Percentiles rank a stretch among this genome's conserved stretches.
Conservation (phyloP, 495 filamentous ascomycete genomes). For the Tuber brumale region DNA sequence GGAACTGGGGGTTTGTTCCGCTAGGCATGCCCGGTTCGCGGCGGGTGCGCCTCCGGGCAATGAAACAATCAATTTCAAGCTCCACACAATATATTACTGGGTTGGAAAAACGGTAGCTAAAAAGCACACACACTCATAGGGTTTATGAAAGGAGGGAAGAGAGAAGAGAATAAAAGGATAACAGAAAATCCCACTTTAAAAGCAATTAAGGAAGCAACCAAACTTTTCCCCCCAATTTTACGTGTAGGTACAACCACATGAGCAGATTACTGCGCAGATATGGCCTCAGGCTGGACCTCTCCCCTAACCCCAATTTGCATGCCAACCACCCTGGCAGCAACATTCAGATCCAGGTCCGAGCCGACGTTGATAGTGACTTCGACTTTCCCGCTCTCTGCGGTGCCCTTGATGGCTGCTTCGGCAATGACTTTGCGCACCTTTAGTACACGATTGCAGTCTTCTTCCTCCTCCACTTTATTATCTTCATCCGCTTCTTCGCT, state of each 20-base stretch:
- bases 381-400: constrained; percentile 82
- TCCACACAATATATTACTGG: not conserved
- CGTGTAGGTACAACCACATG: not conserved
- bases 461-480: constrained; percentile 78
- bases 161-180: not conserved
- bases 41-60: too few relatives aligned
- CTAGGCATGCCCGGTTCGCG: too few relatives aligned
- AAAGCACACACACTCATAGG: not conserved
- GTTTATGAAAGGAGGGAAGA: not conserved
- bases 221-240: not conserved
- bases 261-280: not conserved
- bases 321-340: constrained; percentile 78
- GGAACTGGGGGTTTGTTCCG: too few relatives aligned
- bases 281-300: constrained; percentile 47
- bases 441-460: constrained; percentile 84
- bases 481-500: constrained; percentile 57
- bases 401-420: constrained; percentile 72
- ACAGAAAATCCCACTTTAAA: not conserved
- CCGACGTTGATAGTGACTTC: constrained; percentile 86
- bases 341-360: constrained; percentile 65
- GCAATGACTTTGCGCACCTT: constrained; percentile 77
- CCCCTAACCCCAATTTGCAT: constrained; percentile 79
- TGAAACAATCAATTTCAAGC: too few relatives aligned
- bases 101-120: not conserved
- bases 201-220: not conserved